These are phyloP conservation scores for Elsinoe arachidis DNA, from an alignment of 2,329 filamentous ascomycete species.

Conservation along the genomic window DNA sequence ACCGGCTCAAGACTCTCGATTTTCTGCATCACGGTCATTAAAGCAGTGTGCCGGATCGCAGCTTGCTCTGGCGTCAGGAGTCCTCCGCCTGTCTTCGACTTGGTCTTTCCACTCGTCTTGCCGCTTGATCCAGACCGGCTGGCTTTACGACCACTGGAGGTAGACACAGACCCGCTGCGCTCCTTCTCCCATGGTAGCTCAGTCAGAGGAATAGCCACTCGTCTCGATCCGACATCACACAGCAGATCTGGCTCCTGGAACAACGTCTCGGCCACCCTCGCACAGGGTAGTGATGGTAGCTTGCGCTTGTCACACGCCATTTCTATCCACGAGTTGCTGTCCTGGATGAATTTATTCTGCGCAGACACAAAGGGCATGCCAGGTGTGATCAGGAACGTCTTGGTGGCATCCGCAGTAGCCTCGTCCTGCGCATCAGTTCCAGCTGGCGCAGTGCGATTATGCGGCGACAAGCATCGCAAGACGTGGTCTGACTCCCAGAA, in stretches of 20 bases:
- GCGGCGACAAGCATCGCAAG: conserved; percentile 73
- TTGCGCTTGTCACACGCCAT: conserved; percentile 65
- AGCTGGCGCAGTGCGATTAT: conserved; percentile 54
- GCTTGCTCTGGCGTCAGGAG: conserved; percentile 46
- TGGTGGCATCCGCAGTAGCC: conserved; percentile 57
- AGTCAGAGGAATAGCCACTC: conserved; percentile 77
- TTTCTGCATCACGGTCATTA: conserved; percentile 71
- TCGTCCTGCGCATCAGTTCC: conserved; percentile 51
- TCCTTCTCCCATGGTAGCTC: conserved; percentile 70
- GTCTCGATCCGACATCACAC: conserved; percentile 59
- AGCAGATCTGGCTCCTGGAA: conserved; percentile 71
- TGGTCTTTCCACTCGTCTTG: conserved; percentile 17
- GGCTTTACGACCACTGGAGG: conserved; percentile 42
- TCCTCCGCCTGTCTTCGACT: conserved; percentile 16
- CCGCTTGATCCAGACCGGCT: conserved; percentile 18
- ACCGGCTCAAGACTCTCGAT: conserved; percentile 79
- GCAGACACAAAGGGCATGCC: conserved; percentile 75
- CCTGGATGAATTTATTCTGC: conserved; percentile 70
- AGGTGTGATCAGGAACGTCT: conserved; percentile 72
- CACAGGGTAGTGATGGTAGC: conserved; percentile 68
- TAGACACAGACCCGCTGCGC: conserved; percentile 28
- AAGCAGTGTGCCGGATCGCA: conserved; percentile 68
- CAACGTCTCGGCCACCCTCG: conserved; percentile 64
- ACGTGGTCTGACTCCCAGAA: conserved; percentile 84
- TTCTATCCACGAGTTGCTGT: conserved; percentile 76